Evolutionary conservation across 768 basidiomycete genomes (phyloP).

Genomic region (Sarcodon sp.): DNA sequence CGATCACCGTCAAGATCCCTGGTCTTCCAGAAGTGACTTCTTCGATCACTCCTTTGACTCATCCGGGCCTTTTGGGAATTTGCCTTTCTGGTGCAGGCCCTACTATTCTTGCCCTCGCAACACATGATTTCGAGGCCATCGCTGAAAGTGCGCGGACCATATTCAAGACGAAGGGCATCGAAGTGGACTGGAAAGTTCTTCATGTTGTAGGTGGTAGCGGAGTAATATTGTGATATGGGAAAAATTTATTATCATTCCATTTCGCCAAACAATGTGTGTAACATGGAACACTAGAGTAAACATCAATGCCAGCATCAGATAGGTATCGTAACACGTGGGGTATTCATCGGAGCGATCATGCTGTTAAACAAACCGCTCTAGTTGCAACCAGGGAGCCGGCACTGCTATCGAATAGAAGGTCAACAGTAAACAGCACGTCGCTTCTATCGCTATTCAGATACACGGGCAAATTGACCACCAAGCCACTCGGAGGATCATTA

Average conservation of each 20-base stretch:
- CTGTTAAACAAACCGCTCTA: constrained; percentile 84
- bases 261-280: not conserved
- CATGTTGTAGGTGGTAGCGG: constrained; percentile 42
- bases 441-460: constrained; percentile 86
- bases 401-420: constrained; percentile 62
- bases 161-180: constrained; percentile 57
- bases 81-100: constrained; percentile 98
- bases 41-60: constrained; percentile 73
- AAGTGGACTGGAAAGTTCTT: constrained; percentile 86
- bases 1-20: constrained; percentile 54
- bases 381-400: constrained; percentile 67
- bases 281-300: not conserved
- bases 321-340: not conserved
- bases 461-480: constrained; percentile 72
- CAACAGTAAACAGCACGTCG: constrained; percentile 84
- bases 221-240: constrained; percentile 6
- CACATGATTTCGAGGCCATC: constrained; percentile 70
- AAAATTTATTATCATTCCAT: not conserved
- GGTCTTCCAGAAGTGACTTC: constrained; percentile 90
- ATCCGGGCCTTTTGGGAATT: constrained; percentile 93
- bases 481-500: constrained; percentile 19
- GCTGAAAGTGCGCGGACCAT: constrained; percentile 70
- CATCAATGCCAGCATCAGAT: not conserved
- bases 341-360: constrained; percentile 14
- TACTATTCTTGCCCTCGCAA: constrained; percentile 92